These are phyloP conservation scores for Eucalyptus regnans DNA, from an alignment of 345 rosid species.

Conservation along the genomic window DNA sequence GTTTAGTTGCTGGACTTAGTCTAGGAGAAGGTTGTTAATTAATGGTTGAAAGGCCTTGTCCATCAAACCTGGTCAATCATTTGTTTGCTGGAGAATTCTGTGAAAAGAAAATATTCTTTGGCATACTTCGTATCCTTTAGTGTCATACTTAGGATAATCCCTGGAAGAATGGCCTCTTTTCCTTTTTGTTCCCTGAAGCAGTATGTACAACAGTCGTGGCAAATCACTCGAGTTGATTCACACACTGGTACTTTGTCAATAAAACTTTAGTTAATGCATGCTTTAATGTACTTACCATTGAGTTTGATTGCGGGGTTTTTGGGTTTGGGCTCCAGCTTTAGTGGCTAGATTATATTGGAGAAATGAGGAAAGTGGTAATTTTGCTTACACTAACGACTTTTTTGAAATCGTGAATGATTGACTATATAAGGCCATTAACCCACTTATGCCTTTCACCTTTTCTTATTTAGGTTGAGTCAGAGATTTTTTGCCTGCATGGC, in stretches of 20 bases:
- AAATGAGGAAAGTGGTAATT: neutral
- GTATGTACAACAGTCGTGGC: neutral
- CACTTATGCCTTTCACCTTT: neutral
- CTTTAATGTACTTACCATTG: neutral
- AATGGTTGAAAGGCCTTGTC: neutral
- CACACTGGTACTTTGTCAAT: neutral
- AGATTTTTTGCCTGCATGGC: conserved; percentile 98
- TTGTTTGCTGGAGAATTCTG: neutral
- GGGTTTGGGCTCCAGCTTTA: neutral
- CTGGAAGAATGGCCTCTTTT: neutral
- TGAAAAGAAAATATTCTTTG: neutral
- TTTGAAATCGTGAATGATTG: neutral
- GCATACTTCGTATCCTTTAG: neutral
- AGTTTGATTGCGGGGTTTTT: neutral
- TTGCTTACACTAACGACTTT: neutral
- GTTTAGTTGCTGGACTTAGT: neutral
- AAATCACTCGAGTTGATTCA: neutral
- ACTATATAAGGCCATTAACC: neutral
- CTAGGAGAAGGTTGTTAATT: neutral
- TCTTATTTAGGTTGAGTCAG: conserved; percentile 77
- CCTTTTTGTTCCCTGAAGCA: neutral
- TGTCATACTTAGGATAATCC: neutral
- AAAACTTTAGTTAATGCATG: neutral
- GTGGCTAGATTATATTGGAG: neutral
- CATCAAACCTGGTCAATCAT: neutral